Evolutionary conservation across 1,284 basidiomycete genomes (phyloP).

Genomic region (Thelephora terrestris): DNA sequence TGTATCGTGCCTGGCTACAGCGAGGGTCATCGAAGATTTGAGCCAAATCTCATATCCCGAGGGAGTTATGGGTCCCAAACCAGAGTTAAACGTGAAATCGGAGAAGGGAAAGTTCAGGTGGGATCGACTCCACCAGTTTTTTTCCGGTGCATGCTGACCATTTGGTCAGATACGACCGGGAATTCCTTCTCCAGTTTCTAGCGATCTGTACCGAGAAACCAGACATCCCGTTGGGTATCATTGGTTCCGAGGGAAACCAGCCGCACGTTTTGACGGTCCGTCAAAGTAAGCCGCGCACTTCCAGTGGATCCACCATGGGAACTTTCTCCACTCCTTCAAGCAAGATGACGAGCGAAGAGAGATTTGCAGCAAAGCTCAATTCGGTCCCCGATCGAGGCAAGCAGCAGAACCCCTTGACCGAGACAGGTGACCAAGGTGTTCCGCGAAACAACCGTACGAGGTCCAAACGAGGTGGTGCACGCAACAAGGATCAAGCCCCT

Average conservation of each 20-base stretch:
- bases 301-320: constrained; percentile 58
- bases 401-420: constrained; percentile 39
- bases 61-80: constrained; percentile 73
- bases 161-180: constrained; percentile 78
- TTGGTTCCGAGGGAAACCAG: constrained; percentile 91
- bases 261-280: no score
- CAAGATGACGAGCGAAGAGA: constrained; percentile 65
- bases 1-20: constrained; percentile 39
- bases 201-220: constrained; percentile 91
- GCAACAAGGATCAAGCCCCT: constrained; percentile 18
- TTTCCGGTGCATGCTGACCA: neutral
- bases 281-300: constrained; percentile 33
- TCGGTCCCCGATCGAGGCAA: constrained; percentile 26
- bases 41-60: constrained; percentile 75
- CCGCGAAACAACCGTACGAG: constrained; percentile 51
- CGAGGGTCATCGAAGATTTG: constrained; percentile 79
- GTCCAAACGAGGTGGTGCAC: constrained; percentile 63
- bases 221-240: constrained; percentile 81
- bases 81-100: constrained; percentile 79
- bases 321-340: constrained; percentile 51
- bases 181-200: constrained; percentile 98
- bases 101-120: constrained; percentile 87
- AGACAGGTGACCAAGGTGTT: constrained; percentile 70
- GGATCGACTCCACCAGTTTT: constrained; percentile 4
- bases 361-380: constrained; percentile 41